Percentiles rank a stretch among this genome's conserved stretches.
These are phyloP conservation scores for Spergularia bocconei DNA, from an alignment of 148 eudicot genomes.

Conservation along the genomic window DNA sequence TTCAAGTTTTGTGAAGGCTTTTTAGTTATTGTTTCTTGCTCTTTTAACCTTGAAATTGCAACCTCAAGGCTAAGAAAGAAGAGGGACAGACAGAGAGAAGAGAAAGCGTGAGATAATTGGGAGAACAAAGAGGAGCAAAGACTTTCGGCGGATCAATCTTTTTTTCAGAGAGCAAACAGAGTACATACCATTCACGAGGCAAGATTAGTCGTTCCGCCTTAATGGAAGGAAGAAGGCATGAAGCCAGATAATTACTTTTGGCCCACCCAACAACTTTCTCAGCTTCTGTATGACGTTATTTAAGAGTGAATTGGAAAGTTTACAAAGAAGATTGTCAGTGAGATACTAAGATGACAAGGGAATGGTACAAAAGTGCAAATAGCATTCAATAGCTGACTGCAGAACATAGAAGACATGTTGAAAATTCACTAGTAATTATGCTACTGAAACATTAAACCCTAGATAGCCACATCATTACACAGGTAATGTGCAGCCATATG, in stretches of 20 bases:
- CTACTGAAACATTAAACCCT: too few relatives aligned
- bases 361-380: neutral
- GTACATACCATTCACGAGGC: slow-evolving; percentile 69
- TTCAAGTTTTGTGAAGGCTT: slow-evolving; percentile 80
- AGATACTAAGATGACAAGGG: neutral
- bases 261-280: slow-evolving; percentile 99
- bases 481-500: too few relatives aligned
- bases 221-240: slow-evolving; percentile 63
- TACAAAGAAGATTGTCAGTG: neutral
- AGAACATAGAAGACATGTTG: neutral
- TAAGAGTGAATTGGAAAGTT: neutral
- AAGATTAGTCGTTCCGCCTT: slow-evolving; percentile 63
- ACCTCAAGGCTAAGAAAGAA: slow-evolving; percentile 63
- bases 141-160: neutral
- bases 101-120: neutral
- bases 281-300: slow-evolving; percentile 52
- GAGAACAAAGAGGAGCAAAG: slow-evolving; percentile 3
- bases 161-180: slow-evolving; percentile 13
- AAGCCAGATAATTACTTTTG: slow-evolving; percentile 75
- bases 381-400: neutral
- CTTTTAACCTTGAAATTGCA: slow-evolving; percentile 77
- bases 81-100: neutral
- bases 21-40: slow-evolving; percentile 67
- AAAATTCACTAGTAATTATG: neutral
- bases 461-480: too few relatives aligned